Base-by-base conservation (phyloP, 805 yeast species). In the Candida incommunis region DNA sequence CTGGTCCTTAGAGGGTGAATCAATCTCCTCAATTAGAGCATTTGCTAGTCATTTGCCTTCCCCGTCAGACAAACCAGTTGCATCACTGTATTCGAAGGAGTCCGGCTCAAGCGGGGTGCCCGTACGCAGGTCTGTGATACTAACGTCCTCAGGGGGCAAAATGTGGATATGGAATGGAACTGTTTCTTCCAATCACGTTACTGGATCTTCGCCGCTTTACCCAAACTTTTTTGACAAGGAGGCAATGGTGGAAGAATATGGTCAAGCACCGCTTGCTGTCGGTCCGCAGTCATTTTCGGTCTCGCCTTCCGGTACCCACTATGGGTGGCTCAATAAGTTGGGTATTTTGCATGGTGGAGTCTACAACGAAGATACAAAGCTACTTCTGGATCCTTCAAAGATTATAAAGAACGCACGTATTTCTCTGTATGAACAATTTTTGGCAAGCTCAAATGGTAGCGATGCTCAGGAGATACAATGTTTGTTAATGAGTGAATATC, bases 401-500 rank as follows among this genome's bases (percentile, higher is more conserved):
- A 57, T 64, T 41, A 45, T 63, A 50, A 48, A 59, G 45, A 50
- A 61, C 52, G 62, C 69, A 1, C 70, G 65, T 41, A 59, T 72
- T 20, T 45, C 71, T 27, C 55, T 70, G 11, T 62, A 60, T 24
- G 54, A 63, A 27, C 73, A 70, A 51, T 51, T 43, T 40, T 25
- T 35, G 23, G 7, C 34, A 43, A n/a, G n/a, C n/a, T n/a, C n/a
- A n/a, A n/a, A n/a, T n/a, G n/a, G n/a, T n/a, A n/a, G 15, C 43
- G 20, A 41, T 22, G 23, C 40, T 40, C 16, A 15, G 15, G 18
- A 37, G 18, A 22, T 43, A 41, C 41, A 23, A 27, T 65, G 72
- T 5, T 53, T 76, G 2, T 48, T 70, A 1, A 51, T 80, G 23
- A 71, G 82, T 0, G 67, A 70, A 42, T 80, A 71, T 50, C 82